Conservation (phyloP, 176 grass and related monocot species). For the Puccinellia tenuiflora region DNA sequence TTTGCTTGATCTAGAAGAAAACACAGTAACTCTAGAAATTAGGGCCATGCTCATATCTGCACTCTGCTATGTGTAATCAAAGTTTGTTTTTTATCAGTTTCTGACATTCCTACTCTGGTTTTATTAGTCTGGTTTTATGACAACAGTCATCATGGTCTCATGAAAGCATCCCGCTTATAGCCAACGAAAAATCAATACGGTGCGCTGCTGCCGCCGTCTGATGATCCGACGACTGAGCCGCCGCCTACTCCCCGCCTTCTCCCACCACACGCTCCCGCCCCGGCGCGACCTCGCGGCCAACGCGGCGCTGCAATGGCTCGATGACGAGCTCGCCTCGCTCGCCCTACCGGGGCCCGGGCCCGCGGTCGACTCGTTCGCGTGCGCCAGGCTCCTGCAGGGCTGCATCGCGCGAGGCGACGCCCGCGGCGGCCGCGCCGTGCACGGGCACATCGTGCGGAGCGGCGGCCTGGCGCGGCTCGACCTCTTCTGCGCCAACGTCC, state of each 20-base stretch:
- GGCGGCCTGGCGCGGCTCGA: conserved; percentile 25
- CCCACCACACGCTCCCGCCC: not conserved
- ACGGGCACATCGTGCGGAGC: conserved; percentile 15
- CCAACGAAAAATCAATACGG: not conserved
- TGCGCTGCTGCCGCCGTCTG: not conserved
- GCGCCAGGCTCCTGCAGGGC: conserved; percentile 33
- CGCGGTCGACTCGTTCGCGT: conserved; percentile 18
- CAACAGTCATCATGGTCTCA: too few relatives aligned
- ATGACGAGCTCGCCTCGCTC: conserved; percentile 34
- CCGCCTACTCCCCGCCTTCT: not conserved
- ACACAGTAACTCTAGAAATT: too few relatives aligned
- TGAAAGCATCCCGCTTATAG: not conserved
- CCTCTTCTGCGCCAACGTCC: conserved; percentile 34
- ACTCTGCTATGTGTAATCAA: too few relatives aligned
- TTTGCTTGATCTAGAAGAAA: too few relatives aligned
- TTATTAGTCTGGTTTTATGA: too few relatives aligned
- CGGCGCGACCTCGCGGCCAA: not conserved
- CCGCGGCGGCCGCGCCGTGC: conserved; percentile 24
- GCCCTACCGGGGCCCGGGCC: not conserved
- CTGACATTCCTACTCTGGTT: too few relatives aligned
- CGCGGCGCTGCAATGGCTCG: conserved; percentile 35
- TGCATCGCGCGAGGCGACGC: conserved; percentile 19
- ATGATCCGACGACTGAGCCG: conserved; percentile 1
- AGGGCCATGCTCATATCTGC: too few relatives aligned
- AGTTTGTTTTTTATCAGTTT: too few relatives aligned